phyloP scores from a whole-genome alignment of 129 eudicot species.

The Scalesia atractyloides region DNA sequence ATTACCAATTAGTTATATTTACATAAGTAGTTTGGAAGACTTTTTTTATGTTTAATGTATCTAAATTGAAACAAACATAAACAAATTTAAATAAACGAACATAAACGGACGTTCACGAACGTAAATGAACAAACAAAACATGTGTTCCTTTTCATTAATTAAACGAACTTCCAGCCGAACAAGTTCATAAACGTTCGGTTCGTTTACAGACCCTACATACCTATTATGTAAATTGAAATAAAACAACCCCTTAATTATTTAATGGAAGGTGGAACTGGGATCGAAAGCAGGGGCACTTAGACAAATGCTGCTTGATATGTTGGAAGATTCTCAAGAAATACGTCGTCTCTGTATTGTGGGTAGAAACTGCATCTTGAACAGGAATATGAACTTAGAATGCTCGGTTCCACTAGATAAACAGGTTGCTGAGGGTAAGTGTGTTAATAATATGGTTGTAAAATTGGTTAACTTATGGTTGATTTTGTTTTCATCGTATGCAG shows the following conservation, averaged over 20 bases:
- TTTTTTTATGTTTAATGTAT: too few relatives aligned
- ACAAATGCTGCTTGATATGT: conserved; percentile 97
- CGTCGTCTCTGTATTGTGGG: conserved; percentile 92
- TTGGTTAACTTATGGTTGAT: conserved; percentile 13
- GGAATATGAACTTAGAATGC: conserved; percentile 61
- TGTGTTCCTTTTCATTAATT: too few relatives aligned
- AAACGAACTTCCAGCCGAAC: too few relatives aligned
- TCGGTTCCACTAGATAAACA: conserved; percentile 81
- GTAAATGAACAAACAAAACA: too few relatives aligned
- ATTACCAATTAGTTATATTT: too few relatives aligned
- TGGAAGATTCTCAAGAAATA: conserved; percentile 94
- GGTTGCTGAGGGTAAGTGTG: conserved; percentile 84
- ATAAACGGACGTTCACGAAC: too few relatives aligned
- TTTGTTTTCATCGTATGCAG: conserved; percentile 42
- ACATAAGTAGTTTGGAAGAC: too few relatives aligned
- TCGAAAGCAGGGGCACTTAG: conserved; percentile 91
- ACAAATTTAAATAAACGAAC: too few relatives aligned
- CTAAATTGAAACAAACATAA: too few relatives aligned
- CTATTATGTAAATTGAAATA: conserved; percentile 16
- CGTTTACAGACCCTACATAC: not conserved
- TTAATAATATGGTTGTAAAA: not conserved
- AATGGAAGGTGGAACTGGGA: conserved; percentile 79
- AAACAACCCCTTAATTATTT: not conserved
- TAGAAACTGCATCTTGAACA: conserved; percentile 69
- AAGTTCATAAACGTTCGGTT: too few relatives aligned